Evolutionary conservation across 495 filamentous ascomycete species (phyloP), one percentile per base, ranked within the genome.

Genomic region (Daldinia decipiens): DNA sequence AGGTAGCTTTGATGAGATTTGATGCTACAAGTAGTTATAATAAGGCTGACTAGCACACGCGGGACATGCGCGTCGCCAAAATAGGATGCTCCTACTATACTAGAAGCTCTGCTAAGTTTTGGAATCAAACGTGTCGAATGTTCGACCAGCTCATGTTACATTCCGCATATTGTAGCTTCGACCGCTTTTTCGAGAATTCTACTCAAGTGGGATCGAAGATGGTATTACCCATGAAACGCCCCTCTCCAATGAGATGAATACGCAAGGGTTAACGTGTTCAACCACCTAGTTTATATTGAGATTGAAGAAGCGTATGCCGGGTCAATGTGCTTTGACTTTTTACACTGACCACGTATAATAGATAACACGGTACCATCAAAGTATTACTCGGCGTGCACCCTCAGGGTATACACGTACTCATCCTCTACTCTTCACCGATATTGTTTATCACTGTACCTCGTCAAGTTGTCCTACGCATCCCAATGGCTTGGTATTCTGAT

Each of bases 311-410:
- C 1, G 43, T 47, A 47, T 47, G 12, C 17, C 43, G 43, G 21
- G 43, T 47, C 43, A 8, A 24, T 12, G 19, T 47, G 43, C 19
- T 24, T 21, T 47, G 21, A 5, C 19, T 13, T 11, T 47, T 47
- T 47, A 47, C 19, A 47, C 43, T 47, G 19, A 13, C 39, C 15
- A 45, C 43, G 19, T 47, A 47, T 2, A 4, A 24, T 24, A 47
- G 26, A 53, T 31, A 53, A 53, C 12, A 53, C 51, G 51, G 51
- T 53, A 29, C 51, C 27, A 53, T 53, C n/a, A 31, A 53, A 17
- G 3, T 27, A 53, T 31, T 29, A 31, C 27, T 53, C 51, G 26
- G 51, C n/a, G 27, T 53, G 51, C 29, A 53, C 51, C 24, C 13
- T 53, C 26, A 12, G 51, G 51, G n/a, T 17, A 15, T 31, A 53